Evolutionary conservation across 139 green algal species (phyloP), one percentile per base, ranked within the genome.

Genomic region (Desmodesmus armatus): DNA sequence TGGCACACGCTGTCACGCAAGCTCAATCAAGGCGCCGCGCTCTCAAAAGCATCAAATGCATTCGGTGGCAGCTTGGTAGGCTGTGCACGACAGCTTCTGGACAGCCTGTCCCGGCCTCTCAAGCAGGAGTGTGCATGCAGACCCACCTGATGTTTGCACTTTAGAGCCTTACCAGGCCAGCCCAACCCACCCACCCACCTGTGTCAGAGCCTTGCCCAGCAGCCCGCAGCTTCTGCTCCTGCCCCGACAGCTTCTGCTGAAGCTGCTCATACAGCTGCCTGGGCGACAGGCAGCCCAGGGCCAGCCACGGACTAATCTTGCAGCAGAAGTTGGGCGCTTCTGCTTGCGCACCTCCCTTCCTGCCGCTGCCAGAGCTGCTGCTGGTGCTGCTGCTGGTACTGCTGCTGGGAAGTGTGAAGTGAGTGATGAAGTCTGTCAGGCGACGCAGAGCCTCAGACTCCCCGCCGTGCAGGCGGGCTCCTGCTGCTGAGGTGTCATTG

Each of bases 221-320:
- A 19, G 15, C 60, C 27, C 51, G 65, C 37, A 83, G n/a, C 43
- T 41, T 27, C 44, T 65, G 71, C 73, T 40, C 29, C 31, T 44
- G 62, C 63, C 27, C 49, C 41, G 25, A 15, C 71, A 37, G 40
- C 62, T 49, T 51, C 74, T 69, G 37, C 31, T 47, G 41, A 67
- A 86, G 35, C 67, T 81, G 37, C 53, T 62, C 27, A 60, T 80
- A 92, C 86, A 96, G 90, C 37, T 87, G 83, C 33, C 94, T 88
- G 0, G 94, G 94, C 1, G 94, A 98, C 31, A 97, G 87, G 90
- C 94, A 98, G 35, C 94, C 94, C 60, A 95, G 87, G 4, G 94
- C 94, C 65, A 97, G 78, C 94, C 94, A 97, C 29, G 94, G 94
- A 3, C 92, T 95, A 62, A 98, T 94, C 80, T 91, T 91, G 82